These are phyloP conservation scores for Pilaira anomala DNA, from an alignment of 192 early-diverging fungal species.

Conservation along the genomic window DNA sequence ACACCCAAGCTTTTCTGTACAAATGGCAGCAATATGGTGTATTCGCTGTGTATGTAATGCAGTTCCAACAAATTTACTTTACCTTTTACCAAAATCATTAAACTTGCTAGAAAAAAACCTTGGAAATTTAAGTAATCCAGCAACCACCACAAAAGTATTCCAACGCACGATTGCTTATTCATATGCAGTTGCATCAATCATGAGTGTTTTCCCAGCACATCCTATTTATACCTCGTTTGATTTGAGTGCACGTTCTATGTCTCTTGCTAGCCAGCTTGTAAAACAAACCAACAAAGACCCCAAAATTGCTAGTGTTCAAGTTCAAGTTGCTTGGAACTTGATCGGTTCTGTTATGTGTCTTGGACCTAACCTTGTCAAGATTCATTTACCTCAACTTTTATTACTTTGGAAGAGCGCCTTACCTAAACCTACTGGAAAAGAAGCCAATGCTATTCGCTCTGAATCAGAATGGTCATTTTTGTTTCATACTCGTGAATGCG, in stretches of 20 bases:
- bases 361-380: slow-evolving; percentile 77
- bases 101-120: slow-evolving; percentile 72
- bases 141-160: slow-evolving; percentile 39
- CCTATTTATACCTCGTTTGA: slow-evolving; percentile 77
- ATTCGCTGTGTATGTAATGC: slow-evolving; percentile 65
- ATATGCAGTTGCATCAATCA: slow-evolving; percentile 59
- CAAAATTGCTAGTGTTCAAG: slow-evolving; percentile 56
- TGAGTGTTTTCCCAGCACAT: slow-evolving; percentile 63
- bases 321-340: slow-evolving; percentile 76
- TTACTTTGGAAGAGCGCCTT: slow-evolving; percentile 79
- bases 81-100: slow-evolving; percentile 61
- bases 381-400: slow-evolving; percentile 74
- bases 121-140: slow-evolving; percentile 53
- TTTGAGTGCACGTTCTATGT: slow-evolving; percentile 71
- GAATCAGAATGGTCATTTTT: slow-evolving; percentile 66
- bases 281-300: slow-evolving; percentile 61
- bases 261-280: slow-evolving; percentile 71
- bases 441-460: slow-evolving; percentile 46
- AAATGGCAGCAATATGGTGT: slow-evolving; percentile 68
- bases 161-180: slow-evolving; percentile 61
- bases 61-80: slow-evolving; percentile 60
- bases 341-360: slow-evolving; percentile 72
- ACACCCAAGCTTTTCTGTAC: slow-evolving; percentile 69
- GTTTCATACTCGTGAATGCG: slow-evolving; percentile 59
- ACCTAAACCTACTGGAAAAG: slow-evolving; percentile 69